Conservation (phyloP, 139 green algal genomes). For the Limnomonas spitsbergensis region DNA sequence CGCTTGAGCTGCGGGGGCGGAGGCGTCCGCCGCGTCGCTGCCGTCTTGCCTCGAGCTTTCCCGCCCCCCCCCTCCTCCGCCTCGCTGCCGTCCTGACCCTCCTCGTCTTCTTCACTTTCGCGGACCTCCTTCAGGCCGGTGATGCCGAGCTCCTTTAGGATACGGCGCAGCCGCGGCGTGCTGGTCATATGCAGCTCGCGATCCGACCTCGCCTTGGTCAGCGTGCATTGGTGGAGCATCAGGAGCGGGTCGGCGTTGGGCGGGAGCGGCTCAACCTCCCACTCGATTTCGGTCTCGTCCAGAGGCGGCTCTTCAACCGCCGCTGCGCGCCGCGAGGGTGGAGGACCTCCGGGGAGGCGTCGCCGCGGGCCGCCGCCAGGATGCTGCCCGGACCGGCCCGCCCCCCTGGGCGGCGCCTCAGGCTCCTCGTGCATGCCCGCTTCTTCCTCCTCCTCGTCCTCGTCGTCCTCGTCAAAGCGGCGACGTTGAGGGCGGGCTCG, state of each 20-base stretch:
- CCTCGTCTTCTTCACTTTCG: constrained; percentile 2
- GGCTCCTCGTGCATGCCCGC: background rate
- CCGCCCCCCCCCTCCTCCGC: background rate
- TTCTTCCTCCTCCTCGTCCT: background rate
- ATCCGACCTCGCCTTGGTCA: background rate
- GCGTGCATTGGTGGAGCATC: background rate
- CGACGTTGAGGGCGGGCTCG: background rate
- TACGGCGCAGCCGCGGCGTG: constrained; percentile 1
- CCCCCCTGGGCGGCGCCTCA: background rate
- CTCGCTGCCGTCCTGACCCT: background rate
- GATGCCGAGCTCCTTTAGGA: constrained; percentile 12
- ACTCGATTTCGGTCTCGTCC: background rate
- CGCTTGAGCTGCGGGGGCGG: background rate
- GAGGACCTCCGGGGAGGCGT: background rate
- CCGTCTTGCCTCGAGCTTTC: background rate
- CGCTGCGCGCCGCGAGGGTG: background rate
- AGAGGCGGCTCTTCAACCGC: background rate
- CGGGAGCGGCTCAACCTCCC: background rate
- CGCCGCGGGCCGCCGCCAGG: no score
- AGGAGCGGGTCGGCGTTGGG: background rate
- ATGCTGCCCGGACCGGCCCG: background rate
- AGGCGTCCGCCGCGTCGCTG: background rate
- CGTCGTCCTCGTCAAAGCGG: background rate
- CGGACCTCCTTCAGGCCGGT: background rate
- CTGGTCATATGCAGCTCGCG: constrained; percentile 2